Base-by-base conservation (phyloP, 768 basidiomycete genomes). In the Podaxis mareebaensis region DNA sequence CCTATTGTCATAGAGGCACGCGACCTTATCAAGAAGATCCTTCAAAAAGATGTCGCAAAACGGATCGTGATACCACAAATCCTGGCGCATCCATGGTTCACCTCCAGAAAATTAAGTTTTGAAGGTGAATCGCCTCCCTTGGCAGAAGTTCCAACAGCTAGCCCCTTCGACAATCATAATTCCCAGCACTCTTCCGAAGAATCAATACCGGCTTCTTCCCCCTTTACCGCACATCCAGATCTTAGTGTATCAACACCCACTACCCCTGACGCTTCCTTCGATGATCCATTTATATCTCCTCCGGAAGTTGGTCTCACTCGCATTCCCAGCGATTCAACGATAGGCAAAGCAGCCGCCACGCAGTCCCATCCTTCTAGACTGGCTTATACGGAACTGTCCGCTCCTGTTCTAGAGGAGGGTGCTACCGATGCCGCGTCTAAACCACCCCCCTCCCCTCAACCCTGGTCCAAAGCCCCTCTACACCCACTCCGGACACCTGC, bases 71-170 rank as follows among this genome's bases (percentile, higher is more conserved):
- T 98, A 67, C 85, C 92, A 22, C 91, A 92, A 70, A 96, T 97
- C 55, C 81, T 98, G 30, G 78, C 83, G 1, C 94, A 96, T 71
- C 75, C 89, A 0, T 99, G 96, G 96, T 99, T 97, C 74, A 84
- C 80, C 17, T 69, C 78, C 53, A 71, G 70, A 44, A 72, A 71
- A 53, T 69, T 73, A 53, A 73, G 73, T 11, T 79, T 75, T 54
- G 76, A 78, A 66, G 65, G 69, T 48, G 76, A 76, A 24, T 71
- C 72, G 7, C 69, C 74, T 65, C 57, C 70, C 15, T 71, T 64
- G 65, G 70, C 61, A 51, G 70, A 68, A 71, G 56, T 61, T 61
- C 38, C 66, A 61, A 24, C 63, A 66, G 48, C 53, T 66, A 30
- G 66, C 71, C 26, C 64, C 70, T 61, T 64, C 66, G 65, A 66